phyloP scores from a whole-genome alignment of 73 alveolate species.

The Paramecium bursaria region DNA sequence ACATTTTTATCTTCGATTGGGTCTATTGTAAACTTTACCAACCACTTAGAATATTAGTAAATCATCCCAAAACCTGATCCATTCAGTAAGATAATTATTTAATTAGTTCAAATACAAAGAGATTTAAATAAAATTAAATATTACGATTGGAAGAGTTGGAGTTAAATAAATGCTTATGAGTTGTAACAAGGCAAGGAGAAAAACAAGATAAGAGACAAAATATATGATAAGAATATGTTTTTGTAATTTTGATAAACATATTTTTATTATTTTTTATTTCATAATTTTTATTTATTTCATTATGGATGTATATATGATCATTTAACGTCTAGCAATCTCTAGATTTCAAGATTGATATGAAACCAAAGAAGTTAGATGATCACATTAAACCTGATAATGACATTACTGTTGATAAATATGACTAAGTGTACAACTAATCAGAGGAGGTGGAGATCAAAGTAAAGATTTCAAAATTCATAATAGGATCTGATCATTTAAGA shows the following conservation, averaged over 20 bases:
- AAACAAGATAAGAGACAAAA: slow-evolving; percentile 54
- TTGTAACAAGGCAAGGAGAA: slow-evolving; percentile 2
- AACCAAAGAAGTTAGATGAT: neutral
- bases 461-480: neutral
- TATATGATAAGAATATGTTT: neutral
- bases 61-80: slow-evolving; percentile 26
- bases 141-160: slow-evolving; percentile 60
- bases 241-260: slow-evolving; percentile 6
- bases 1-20: slow-evolving; percentile 68
- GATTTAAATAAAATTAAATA: neutral
- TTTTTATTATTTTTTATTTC: slow-evolving; percentile 13
- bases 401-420: slow-evolving; percentile 54
- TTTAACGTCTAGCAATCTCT: neutral
- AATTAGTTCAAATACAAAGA: slow-evolving; percentile 10
- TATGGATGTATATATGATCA: slow-evolving; percentile 19
- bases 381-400: slow-evolving; percentile 50
- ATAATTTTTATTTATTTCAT: no score
- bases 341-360: slow-evolving; percentile 22
- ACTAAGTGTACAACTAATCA: slow-evolving; percentile 5
- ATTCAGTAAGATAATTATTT: neutral
- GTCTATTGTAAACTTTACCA: slow-evolving; percentile 45
- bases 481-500: slow-evolving; percentile 25
- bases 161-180: slow-evolving; percentile 64
- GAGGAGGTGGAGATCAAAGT: slow-evolving; percentile 32
- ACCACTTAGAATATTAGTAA: slow-evolving; percentile 50